Conservation (phyloP, 2,329 filamentous ascomycete genomes). For the Penicillium griseofulvum region DNA sequence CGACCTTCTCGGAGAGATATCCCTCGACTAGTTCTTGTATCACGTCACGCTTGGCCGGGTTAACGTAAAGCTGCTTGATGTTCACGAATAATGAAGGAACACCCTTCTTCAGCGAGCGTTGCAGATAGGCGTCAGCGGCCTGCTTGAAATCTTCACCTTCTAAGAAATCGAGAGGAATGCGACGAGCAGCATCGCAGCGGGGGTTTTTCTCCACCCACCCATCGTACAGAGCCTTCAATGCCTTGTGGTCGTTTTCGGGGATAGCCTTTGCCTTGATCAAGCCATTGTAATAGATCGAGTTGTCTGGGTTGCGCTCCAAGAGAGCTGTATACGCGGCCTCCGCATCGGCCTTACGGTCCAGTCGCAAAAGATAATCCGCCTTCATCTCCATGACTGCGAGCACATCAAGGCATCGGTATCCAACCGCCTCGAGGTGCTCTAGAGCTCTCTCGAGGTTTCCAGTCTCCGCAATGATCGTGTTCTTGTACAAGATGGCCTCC, state of each 20-base stretch:
- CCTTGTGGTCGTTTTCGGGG: slow-evolving; percentile 57
- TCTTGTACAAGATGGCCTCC: slow-evolving; percentile 93
- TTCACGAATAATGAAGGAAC: slow-evolving; percentile 97
- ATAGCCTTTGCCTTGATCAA: slow-evolving; percentile 69
- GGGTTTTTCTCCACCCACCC: slow-evolving; percentile 78
- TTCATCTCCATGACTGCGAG: slow-evolving; percentile 80
- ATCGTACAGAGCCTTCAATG: slow-evolving; percentile 72
- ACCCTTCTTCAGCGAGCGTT: slow-evolving; percentile 83
- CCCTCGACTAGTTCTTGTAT: slow-evolving; percentile 74
- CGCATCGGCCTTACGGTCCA: slow-evolving; percentile 77
- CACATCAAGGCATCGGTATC: slow-evolving; percentile 77
- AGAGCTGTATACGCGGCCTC: slow-evolving; percentile 76
- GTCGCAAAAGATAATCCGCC: slow-evolving; percentile 76
- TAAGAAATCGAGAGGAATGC: slow-evolving; percentile 87
- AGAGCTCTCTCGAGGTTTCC: slow-evolving; percentile 80
- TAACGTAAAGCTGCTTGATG: slow-evolving; percentile 85
- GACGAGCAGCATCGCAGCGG: slow-evolving; percentile 77
- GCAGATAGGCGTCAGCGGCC: slow-evolving; percentile 75
- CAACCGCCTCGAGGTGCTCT: slow-evolving; percentile 76
- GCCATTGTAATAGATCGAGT: slow-evolving; percentile 78
- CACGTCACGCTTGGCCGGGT: slow-evolving; percentile 71
- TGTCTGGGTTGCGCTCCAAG: slow-evolving; percentile 83
- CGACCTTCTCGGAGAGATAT: slow-evolving; percentile 61
- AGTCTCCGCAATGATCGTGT: slow-evolving; percentile 84
- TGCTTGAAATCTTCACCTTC: slow-evolving; percentile 75